Evolutionary conservation across 2,329 filamentous ascomycete genomes (phyloP).

Genomic region (Aspergillus cejpii): DNA sequence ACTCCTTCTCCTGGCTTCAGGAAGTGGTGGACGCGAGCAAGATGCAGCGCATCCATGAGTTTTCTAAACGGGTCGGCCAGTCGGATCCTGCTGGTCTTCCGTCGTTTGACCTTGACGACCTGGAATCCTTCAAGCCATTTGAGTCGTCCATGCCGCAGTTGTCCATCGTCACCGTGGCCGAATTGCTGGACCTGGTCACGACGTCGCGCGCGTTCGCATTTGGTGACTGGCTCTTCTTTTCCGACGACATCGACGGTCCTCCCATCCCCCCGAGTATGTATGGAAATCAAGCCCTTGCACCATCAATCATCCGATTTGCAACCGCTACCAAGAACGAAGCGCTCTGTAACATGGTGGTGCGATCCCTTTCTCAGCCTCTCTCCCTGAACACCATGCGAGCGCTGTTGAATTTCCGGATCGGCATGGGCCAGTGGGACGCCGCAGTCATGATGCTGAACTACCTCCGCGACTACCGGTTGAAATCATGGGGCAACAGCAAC

Average conservation of each 20-base stretch:
- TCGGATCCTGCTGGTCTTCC: slow-evolving; percentile 10
- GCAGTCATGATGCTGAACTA: slow-evolving; percentile 29
- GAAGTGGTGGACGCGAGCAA: slow-evolving; percentile 34
- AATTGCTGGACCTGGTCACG: slow-evolving; percentile 47
- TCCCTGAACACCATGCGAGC: slow-evolving; percentile 33
- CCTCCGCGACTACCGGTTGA: slow-evolving; percentile 28
- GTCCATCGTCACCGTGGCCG: slow-evolving; percentile 44
- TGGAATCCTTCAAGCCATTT: slow-evolving; percentile 14
- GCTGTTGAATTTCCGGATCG: slow-evolving; percentile 31
- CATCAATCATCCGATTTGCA: slow-evolving; percentile 51
- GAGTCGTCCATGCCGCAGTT: slow-evolving; percentile 35
- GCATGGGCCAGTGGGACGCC: slow-evolving; percentile 30
- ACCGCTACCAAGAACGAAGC: slow-evolving; percentile 42
- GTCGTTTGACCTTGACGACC: slow-evolving; percentile 15
- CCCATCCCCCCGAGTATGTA: slow-evolving; percentile 45
- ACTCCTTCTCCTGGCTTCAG: slow-evolving; percentile 29
- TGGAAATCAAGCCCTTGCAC: slow-evolving; percentile 43
- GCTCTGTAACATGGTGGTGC: slow-evolving; percentile 27
- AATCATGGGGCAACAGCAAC: slow-evolving; percentile 37
- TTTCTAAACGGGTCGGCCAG: slow-evolving; percentile 21
- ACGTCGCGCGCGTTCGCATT: slow-evolving; percentile 44
- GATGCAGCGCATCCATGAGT: slow-evolving; percentile 28
- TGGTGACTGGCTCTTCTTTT: slow-evolving; percentile 49
- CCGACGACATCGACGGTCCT: slow-evolving; percentile 50
- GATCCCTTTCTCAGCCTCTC: slow-evolving; percentile 28